Evolutionary conservation across 176 grass and related monocot genomes (phyloP).

Genomic region (Avena eriantha): DNA sequence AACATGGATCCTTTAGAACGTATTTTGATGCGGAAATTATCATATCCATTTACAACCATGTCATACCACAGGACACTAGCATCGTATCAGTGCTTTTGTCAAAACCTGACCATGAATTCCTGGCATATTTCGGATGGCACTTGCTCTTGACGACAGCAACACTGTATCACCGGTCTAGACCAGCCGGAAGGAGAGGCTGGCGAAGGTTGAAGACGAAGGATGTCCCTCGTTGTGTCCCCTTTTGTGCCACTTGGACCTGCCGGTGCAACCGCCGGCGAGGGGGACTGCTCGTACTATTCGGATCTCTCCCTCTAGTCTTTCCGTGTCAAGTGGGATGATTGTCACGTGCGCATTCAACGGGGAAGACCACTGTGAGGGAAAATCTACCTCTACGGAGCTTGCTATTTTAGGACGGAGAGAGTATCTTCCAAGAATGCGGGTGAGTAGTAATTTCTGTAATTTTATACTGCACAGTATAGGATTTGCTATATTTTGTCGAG

Average conservation of each 20-base stretch:
- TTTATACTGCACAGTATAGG: no score
- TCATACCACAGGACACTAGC: not conserved
- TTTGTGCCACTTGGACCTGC: not conserved
- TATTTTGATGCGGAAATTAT: no score
- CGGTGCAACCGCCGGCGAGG: not conserved
- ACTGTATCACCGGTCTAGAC: not conserved
- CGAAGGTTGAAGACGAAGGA: not conserved
- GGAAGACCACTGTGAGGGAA: not conserved
- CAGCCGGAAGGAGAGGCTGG: not conserved
- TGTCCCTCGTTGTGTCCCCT: not conserved
- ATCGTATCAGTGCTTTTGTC: not conserved
- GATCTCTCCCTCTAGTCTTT: not conserved
- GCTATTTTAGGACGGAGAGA: no score
- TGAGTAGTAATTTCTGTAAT: no score
- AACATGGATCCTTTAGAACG: no score
- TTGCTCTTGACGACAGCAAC: not conserved
- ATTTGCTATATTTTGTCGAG: no score
- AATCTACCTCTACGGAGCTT: no score
- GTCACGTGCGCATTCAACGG: not conserved
- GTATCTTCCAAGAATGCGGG: no score
- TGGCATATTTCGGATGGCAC: not conserved
- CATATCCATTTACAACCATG: no score
- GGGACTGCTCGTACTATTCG: not conserved
- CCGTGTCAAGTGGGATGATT: not conserved
- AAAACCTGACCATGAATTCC: not conserved